Conservation (phyloP, 2,329 filamentous ascomycete species). For the Sphaerostilbella broomeana region DNA sequence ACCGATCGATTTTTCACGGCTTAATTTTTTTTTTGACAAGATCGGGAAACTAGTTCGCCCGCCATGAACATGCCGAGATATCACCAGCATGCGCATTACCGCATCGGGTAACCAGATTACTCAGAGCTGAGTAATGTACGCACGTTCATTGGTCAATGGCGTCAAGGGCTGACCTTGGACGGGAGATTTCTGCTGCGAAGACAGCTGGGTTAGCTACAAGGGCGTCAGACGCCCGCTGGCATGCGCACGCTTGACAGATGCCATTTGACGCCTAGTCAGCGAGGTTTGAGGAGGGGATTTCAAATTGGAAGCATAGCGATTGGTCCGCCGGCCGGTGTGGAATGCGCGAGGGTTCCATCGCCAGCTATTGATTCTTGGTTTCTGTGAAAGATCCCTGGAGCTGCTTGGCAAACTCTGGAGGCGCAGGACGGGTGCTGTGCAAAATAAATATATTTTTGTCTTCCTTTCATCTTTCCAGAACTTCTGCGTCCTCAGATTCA, state of each 20-base stretch:
- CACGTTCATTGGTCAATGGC: constrained; percentile 23
- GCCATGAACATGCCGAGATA: background rate
- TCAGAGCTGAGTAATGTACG: constrained; percentile 28
- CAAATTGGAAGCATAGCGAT: constrained; percentile 11
- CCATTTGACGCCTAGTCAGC: background rate
- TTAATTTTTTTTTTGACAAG: too few species aligned
- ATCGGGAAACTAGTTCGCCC: too few species aligned
- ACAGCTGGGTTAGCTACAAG: too few species aligned
- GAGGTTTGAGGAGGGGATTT: constrained; percentile 5
- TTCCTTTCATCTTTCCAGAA: too few species aligned
- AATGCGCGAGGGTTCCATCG: constrained; percentile 4
- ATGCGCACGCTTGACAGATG: background rate
- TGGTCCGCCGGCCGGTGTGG: constrained; percentile 7
- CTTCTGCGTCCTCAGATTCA: too few species aligned
- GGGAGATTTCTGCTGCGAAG: background rate
- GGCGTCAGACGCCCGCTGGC: too few species aligned
- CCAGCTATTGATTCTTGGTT: background rate
- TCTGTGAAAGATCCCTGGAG: background rate
- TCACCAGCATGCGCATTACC: background rate
- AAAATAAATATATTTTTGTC: too few species aligned
- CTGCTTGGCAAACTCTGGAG: too few species aligned
- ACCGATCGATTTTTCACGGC: too few species aligned
- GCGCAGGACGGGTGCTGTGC: too few species aligned
- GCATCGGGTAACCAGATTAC: constrained; percentile 16
- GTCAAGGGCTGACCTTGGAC: background rate